Percentiles rank a stretch among this genome's conserved stretches.
phyloP scores from a whole-genome alignment of 164 flowering plant species.

The Tetrastigma voinierianum region DNA sequence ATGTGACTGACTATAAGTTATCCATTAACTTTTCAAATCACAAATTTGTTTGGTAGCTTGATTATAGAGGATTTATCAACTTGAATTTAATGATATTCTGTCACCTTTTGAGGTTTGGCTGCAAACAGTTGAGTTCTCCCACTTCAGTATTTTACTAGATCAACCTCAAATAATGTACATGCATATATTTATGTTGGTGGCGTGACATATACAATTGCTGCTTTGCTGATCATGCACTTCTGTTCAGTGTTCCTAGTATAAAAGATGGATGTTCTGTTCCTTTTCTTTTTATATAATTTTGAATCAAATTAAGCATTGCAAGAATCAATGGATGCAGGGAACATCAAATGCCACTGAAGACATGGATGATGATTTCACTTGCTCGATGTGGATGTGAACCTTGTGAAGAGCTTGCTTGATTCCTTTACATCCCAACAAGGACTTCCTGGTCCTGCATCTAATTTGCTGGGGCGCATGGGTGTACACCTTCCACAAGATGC shows the following conservation, averaged over 20 bases:
- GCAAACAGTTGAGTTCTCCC: neutral
- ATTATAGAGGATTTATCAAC: neutral
- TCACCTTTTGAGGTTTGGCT: neutral
- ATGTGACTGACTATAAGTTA: neutral
- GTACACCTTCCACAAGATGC: constrained; percentile 67
- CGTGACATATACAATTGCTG: neutral
- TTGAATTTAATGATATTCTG: neutral
- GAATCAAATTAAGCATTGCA: neutral
- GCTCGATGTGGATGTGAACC: constrained; percentile 87
- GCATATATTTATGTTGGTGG: neutral
- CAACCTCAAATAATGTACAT: neutral
- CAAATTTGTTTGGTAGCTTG: neutral
- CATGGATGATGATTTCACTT: constrained; percentile 67
- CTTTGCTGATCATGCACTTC: neutral
- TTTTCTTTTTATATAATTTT: neutral
- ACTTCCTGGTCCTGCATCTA: constrained; percentile 92
- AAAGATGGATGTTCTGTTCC: neutral
- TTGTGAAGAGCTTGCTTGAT: constrained; percentile 85
- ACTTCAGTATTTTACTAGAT: neutral
- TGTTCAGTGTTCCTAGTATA: too few species aligned
- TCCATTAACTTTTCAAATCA: neutral
- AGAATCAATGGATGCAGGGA: constrained; percentile 43
- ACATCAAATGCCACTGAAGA: constrained; percentile 41
- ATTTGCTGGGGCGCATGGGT: constrained; percentile 91
- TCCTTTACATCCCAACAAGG: constrained; percentile 94